Evolutionary conservation across 2,329 filamentous ascomycete genomes (phyloP).

Genomic region (Colletotrichum trifolii): DNA sequence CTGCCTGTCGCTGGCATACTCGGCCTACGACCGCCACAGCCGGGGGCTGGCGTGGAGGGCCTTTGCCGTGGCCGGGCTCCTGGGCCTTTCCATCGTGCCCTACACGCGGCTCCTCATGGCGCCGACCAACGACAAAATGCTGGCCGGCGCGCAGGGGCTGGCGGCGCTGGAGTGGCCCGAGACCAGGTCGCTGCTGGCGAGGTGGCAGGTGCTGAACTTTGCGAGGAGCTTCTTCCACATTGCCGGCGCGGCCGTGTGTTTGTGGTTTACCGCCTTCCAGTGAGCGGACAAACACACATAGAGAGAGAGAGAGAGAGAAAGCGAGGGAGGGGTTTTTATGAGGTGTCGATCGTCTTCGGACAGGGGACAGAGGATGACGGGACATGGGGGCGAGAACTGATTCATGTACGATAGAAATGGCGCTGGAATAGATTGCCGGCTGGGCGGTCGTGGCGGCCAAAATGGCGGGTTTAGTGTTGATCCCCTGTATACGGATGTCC

Average conservation of each 20-base stretch:
- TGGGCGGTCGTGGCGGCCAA: constrained; percentile 7
- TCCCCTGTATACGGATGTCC: not conserved
- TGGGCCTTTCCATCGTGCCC: constrained; percentile 52
- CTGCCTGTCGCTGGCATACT: constrained; percentile 48
- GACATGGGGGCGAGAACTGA: not conserved
- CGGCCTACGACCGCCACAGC: constrained; percentile 47
- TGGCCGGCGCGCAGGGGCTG: constrained; percentile 36
- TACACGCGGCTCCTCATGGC: constrained; percentile 52
- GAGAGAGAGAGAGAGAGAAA: not conserved
- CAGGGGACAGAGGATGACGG: constrained; percentile 12
- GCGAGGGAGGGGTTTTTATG: no score
- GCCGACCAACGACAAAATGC: constrained; percentile 48
- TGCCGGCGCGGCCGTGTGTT: constrained; percentile 21
- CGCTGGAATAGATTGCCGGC: constrained; percentile 1
- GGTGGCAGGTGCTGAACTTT: constrained; percentile 36
- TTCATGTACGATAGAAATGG: constrained; percentile 27
- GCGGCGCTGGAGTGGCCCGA: constrained; percentile 21
- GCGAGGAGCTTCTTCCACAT: constrained; percentile 28
- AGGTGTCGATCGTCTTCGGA: constrained; percentile 15
- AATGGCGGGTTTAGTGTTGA: constrained; percentile 3
- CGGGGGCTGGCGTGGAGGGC: constrained; percentile 47
- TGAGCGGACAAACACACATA: not conserved
- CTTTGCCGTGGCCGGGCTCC: constrained; percentile 45
- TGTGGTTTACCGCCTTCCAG: constrained; percentile 28
- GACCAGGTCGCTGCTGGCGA: constrained; percentile 29